Percentiles rank a stretch among this genome's conserved stretches.
Evolutionary conservation across 768 basidiomycete genomes (phyloP).

Genomic region (Auriculariales sp.): DNA sequence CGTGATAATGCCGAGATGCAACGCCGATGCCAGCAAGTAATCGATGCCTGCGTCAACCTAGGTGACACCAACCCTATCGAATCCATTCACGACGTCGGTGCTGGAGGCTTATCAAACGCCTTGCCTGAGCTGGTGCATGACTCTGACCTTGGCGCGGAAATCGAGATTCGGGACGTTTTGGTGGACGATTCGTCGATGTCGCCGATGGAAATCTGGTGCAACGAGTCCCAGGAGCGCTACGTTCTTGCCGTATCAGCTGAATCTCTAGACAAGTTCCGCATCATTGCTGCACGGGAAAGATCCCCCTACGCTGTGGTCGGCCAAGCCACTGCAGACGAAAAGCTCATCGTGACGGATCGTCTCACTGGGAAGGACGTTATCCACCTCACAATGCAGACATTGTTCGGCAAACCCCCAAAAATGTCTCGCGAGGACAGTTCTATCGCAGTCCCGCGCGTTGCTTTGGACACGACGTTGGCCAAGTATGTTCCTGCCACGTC

Average conservation of each 20-base stretch:
- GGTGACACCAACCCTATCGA: slow-evolving; percentile 63
- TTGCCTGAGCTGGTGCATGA: slow-evolving; percentile 96
- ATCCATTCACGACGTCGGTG: slow-evolving; percentile 97
- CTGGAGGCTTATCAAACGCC: slow-evolving; percentile 92
- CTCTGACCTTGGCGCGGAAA: slow-evolving; percentile 75
- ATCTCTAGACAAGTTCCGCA: slow-evolving; percentile 45
- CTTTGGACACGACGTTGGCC: slow-evolving; percentile 61
- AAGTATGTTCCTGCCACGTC: slow-evolving; percentile 41
- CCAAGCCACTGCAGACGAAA: slow-evolving; percentile 63
- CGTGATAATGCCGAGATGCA: slow-evolving; percentile 98
- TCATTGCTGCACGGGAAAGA: slow-evolving; percentile 73
- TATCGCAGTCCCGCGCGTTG: slow-evolving; percentile 21
- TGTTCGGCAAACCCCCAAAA: slow-evolving; percentile 92
- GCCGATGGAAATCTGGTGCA: slow-evolving; percentile 99
- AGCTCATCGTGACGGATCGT: slow-evolving; percentile 80
- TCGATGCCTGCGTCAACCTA: slow-evolving; percentile 70
- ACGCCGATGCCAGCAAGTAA: slow-evolving; percentile 91
- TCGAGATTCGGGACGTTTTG: slow-evolving; percentile 88
- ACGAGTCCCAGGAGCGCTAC: slow-evolving; percentile 96
- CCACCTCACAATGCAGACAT: slow-evolving; percentile 79
- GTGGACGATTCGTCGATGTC: slow-evolving; percentile 90
- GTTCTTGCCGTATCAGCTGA: slow-evolving; percentile 74
- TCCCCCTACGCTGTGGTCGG: slow-evolving; percentile 93
- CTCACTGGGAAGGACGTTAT: slow-evolving; percentile 70
- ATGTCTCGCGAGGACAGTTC: slow-evolving; percentile 65